phyloP scores from a whole-genome alignment of 495 filamentous ascomycete genomes.

The Staphylotrichum longicolle region DNA sequence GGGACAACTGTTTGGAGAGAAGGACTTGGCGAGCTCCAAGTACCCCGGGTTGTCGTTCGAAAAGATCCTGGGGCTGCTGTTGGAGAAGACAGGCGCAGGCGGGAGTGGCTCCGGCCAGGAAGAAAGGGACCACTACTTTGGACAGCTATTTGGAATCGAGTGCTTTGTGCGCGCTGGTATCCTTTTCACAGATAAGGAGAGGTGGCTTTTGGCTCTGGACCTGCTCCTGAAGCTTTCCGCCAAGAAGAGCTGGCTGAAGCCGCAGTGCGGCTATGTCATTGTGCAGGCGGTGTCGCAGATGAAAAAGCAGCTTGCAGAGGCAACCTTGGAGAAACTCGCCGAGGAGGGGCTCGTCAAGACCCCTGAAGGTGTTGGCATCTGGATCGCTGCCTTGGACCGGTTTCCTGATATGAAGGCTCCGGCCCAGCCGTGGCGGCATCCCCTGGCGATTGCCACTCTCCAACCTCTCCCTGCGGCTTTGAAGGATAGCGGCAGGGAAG shows the following conservation, averaged over 20 bases:
- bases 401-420: slow-evolving; percentile 66
- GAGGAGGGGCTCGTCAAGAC: slow-evolving; percentile 67
- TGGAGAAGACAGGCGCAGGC: slow-evolving; percentile 62
- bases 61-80: slow-evolving; percentile 61
- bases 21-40: slow-evolving; percentile 40
- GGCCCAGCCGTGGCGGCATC: slow-evolving; percentile 71
- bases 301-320: slow-evolving; percentile 53
- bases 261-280: slow-evolving; percentile 77
- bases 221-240: slow-evolving; percentile 56
- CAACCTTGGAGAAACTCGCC: slow-evolving; percentile 59
- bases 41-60: slow-evolving; percentile 53
- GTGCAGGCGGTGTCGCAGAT: slow-evolving; percentile 51
- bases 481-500: slow-evolving; percentile 67
- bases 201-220: slow-evolving; percentile 63
- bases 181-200: slow-evolving; percentile 56
- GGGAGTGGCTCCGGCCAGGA: slow-evolving; percentile 73
- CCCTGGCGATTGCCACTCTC: slow-evolving; percentile 63
- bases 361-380: slow-evolving; percentile 84
- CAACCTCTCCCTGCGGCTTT: slow-evolving; percentile 66
- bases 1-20: slow-evolving; percentile 55
- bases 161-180: slow-evolving; percentile 77
- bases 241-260: slow-evolving; percentile 81
- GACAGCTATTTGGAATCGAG: slow-evolving; percentile 81
- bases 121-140: slow-evolving; percentile 79
- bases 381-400: slow-evolving; percentile 64